phyloP scores from a whole-genome alignment of 805 yeast genomes.

The Gaillardinia entomophila region DNA sequence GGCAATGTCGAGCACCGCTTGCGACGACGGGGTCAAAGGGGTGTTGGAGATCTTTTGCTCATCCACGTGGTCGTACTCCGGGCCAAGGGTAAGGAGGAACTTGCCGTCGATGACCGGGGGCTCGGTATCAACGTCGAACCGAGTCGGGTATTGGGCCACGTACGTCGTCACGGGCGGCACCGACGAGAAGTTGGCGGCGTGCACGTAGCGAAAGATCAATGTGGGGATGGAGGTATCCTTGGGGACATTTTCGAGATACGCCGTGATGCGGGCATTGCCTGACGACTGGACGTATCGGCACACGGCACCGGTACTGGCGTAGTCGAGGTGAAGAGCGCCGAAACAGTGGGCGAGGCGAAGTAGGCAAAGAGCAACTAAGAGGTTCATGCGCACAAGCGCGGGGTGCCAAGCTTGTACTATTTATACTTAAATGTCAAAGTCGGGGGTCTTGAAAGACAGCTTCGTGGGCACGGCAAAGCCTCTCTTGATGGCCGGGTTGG shows the following conservation, averaged over 20 bases:
- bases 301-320: too few relatives aligned
- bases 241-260: too few relatives aligned
- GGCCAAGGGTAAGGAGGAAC: conserved; percentile 6
- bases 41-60: conserved; percentile 4
- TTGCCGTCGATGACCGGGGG: conserved; percentile 7
- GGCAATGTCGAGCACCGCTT: conserved; percentile 9
- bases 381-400: too few relatives aligned
- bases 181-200: conserved; percentile 13
- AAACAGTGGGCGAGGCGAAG: too few relatives aligned
- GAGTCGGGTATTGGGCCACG: conserved; percentile 2
- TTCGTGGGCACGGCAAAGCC: neutral
- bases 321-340: too few relatives aligned
- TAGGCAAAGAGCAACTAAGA: too few relatives aligned
- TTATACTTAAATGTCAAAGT: too few relatives aligned
- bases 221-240: too few relatives aligned
- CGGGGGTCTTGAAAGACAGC: too few relatives aligned
- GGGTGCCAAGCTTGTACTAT: too few relatives aligned
- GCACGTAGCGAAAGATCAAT: conserved; percentile 17
- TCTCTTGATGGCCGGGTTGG: neutral
- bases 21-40: conserved; percentile 3
- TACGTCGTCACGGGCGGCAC: conserved; percentile 12
- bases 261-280: too few relatives aligned
- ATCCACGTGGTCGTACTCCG: conserved; percentile 3
- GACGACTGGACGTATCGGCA: too few relatives aligned
- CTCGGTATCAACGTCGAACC: conserved; percentile 2